Percentiles rank a stretch among this genome's conserved stretches.
These are phyloP conservation scores for Daldinia concentrica DNA, from an alignment of 495 filamentous ascomycete genomes.

Conservation along the genomic window DNA sequence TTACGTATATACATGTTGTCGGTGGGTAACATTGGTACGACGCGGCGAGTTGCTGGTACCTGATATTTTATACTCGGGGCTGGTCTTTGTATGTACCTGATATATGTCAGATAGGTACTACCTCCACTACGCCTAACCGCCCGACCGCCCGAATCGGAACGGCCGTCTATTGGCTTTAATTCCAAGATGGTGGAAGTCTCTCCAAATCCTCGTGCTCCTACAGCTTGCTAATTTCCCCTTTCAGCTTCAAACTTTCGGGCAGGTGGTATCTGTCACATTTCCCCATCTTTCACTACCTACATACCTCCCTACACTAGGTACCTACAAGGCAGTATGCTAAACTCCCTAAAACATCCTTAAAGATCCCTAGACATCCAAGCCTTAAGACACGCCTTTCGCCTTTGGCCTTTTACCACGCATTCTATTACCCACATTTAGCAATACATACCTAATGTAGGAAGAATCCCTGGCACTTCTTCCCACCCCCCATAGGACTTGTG, in stretches of 20 bases:
- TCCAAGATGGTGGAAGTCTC: constrained; percentile 30
- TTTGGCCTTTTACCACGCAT: background rate
- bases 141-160: constrained; percentile 39
- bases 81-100: background rate
- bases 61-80: background rate
- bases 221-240: constrained; percentile 39
- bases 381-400: background rate
- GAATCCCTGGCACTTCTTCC: background rate
- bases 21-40: background rate
- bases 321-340: background rate
- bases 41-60: background rate
- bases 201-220: constrained; percentile 27
- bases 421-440: background rate
- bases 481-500: constrained; percentile 18
- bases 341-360: background rate
- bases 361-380: background rate
- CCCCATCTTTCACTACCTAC: background rate
- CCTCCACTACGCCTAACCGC: constrained; percentile 28
- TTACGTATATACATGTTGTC: background rate
- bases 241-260: constrained; percentile 37
- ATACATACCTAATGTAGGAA: background rate
- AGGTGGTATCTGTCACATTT: constrained; percentile 40
- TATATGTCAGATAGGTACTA: constrained; percentile 1
- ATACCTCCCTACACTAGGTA: too few relatives aligned
- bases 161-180: constrained; percentile 30